These are phyloP conservation scores for Nemania bipapillata DNA, from an alignment of 2,329 filamentous ascomycete genomes.

Conservation along the genomic window DNA sequence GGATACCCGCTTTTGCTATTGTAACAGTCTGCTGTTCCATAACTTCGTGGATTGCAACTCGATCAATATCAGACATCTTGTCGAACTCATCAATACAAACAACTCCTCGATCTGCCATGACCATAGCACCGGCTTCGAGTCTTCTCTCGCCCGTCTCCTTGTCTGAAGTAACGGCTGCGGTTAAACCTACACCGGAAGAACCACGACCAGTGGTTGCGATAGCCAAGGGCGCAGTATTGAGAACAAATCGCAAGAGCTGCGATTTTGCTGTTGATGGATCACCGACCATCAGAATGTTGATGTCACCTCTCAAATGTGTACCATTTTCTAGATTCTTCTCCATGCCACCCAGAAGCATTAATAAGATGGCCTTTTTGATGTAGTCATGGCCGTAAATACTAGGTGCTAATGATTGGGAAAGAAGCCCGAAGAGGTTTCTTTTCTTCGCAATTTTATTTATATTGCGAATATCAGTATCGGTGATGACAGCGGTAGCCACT, in stretches of 20 bases:
- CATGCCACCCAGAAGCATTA: slow-evolving; percentile 94
- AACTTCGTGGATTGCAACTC: slow-evolving; percentile 99
- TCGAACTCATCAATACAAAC: slow-evolving; percentile 99
- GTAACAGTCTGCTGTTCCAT: slow-evolving; percentile 99
- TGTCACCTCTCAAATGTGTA: slow-evolving; percentile 96
- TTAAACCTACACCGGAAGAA: slow-evolving; percentile 96
- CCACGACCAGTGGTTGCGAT: slow-evolving; percentile 97
- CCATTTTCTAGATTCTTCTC: slow-evolving; percentile 99
- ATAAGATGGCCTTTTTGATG: slow-evolving; percentile 95
- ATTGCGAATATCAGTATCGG: slow-evolving; percentile 95
- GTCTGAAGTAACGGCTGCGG: slow-evolving; percentile 93
- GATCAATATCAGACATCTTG: slow-evolving; percentile 98
- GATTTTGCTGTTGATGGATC: slow-evolving; percentile 98
- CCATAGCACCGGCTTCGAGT: slow-evolving; percentile 97
- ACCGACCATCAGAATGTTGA: slow-evolving; percentile 99
- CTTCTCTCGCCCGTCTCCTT: slow-evolving; percentile 97
- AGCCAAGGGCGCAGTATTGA: slow-evolving; percentile 94
- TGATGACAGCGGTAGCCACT: slow-evolving; percentile 89
- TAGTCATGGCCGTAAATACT: slow-evolving; percentile 98
- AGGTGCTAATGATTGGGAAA: slow-evolving; percentile 92
- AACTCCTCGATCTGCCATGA: slow-evolving; percentile 93
- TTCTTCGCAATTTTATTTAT: slow-evolving; percentile 98
- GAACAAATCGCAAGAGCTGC: slow-evolving; percentile 94
- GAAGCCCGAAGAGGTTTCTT: slow-evolving; percentile 88
- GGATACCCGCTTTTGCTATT: slow-evolving; percentile 97